A percentile compares a stretch with the other conserved stretches of the same genome.
Conservation (phyloP, 2,329 filamentous ascomycete species). For the Talaromyces piceae region DNA sequence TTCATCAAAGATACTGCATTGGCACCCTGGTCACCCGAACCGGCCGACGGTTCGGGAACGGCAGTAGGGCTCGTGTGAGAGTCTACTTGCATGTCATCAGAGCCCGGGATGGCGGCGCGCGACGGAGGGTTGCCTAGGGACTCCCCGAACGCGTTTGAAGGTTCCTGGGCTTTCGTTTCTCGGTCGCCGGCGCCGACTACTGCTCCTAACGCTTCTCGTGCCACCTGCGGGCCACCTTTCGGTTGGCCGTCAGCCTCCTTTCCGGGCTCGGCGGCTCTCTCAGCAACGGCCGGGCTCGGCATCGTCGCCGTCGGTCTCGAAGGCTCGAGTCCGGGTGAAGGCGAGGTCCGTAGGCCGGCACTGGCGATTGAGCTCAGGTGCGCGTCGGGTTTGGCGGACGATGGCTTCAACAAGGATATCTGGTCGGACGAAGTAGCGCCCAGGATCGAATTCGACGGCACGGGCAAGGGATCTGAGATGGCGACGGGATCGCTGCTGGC, state of each 20-base stretch:
- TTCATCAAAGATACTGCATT: conserved; percentile 45
- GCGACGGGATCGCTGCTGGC: conserved; percentile 34
- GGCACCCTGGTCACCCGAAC: conserved; percentile 42
- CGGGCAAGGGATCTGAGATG: conserved; percentile 29
- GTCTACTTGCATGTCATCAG: conserved; percentile 39
- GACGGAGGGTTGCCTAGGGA: conserved; percentile 38
- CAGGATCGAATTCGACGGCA: conserved; percentile 21
- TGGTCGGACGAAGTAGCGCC: conserved; percentile 23
- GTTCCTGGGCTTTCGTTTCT: conserved; percentile 17
- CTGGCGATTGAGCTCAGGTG: conserved; percentile 36
- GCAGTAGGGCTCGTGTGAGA: conserved; percentile 48
- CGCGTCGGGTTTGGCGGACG: conserved; percentile 26
- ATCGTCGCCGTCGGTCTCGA: conserved; percentile 29
- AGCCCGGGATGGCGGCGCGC: conserved; percentile 44
- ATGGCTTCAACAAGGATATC: conserved; percentile 27
- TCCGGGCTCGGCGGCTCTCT: conserved; percentile 25
- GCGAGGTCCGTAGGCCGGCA: conserved; percentile 31
- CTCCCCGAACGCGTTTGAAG: conserved; percentile 34
- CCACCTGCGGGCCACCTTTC: conserved; percentile 33
- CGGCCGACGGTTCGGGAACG: conserved; percentile 37
- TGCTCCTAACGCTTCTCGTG: conserved; percentile 34
- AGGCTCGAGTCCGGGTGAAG: conserved; percentile 27
- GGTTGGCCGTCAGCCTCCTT: conserved; percentile 19
- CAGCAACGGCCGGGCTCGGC: conserved; percentile 45
- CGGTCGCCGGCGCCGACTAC: conserved; percentile 26